Evolutionary conservation across 2,329 filamentous ascomycete species (phyloP), one percentile per base, ranked within the genome.

Genomic region (Venturia pyrina): DNA sequence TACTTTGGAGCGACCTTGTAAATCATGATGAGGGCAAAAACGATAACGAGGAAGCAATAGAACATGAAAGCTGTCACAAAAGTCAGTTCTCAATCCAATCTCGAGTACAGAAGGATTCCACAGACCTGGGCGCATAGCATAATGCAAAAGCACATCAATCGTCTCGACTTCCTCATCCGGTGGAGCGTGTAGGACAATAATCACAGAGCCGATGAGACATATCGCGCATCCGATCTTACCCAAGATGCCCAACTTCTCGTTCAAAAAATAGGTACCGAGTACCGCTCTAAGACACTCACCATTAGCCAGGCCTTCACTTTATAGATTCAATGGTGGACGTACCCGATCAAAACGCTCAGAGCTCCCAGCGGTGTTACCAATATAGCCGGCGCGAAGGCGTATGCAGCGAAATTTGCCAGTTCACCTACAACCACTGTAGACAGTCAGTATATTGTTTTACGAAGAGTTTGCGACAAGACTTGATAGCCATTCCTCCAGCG

Each of bases 331-430:
- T 21, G 17, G 21, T 21, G 28, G 63, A 71, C 81, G 68, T 74
- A 85, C 82, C 85, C 95, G 73, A 99, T 97, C 70, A 99, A 82
- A 66, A 99, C 96, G 74, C 91, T 95, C 68, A 99, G 83, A 66
- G 95, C 95, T 68, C 95, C 95, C 32, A 99, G 82, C 34, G 95
- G 95, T 5, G 95, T 99, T 50, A 99, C 95, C 64, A 99, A 84
- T 77, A 99, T 99, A n/a, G 95, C 96, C 50, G 95, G 95, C 70
- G 95, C 95, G 78, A 98, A 99, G 8, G 95, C 95, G 76, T 99
- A 99, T 68, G 95, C 95, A 63, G 93, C 93, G 75, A 99, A 99
- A 78, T 99, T 99, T 79, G 92, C 96, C 67, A 97, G 81, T 79
- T 99, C 95, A 74, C 95, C 95, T 57, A 96, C 79, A 68, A 92